phyloP scores from a whole-genome alignment of 2,329 filamentous ascomycete species.

The Ilyonectria robusta region DNA sequence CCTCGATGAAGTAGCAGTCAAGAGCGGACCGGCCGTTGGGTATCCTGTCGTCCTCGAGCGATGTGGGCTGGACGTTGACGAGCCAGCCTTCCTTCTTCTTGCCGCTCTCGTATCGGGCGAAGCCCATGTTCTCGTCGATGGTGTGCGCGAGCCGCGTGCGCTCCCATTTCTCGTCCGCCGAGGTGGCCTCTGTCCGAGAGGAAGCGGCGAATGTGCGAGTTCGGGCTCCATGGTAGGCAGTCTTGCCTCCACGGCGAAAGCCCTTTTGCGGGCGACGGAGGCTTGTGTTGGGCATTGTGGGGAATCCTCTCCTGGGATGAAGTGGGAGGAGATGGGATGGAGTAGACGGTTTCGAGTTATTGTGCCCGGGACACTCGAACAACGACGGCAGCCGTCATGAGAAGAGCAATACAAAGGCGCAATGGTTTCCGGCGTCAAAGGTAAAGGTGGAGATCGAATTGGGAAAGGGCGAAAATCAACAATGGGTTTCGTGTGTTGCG shows the following conservation, averaged over 20 bases:
- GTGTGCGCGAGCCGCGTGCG: constrained; percentile 84
- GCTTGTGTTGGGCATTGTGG: constrained; percentile 72
- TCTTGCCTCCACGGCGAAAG: constrained; percentile 78
- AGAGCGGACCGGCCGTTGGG: constrained; percentile 89
- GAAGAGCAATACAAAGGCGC: constrained; percentile 21
- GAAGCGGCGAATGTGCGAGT: constrained; percentile 86
- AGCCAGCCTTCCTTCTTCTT: constrained; percentile 90
- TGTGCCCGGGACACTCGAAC: constrained; percentile 34
- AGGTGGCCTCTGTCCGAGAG: constrained; percentile 86
- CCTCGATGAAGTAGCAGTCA: constrained; percentile 97
- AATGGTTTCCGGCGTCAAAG: constrained; percentile 8
- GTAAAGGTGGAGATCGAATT: constrained; percentile 25
- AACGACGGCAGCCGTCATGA: constrained; percentile 35
- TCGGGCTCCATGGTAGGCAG: constrained; percentile 77
- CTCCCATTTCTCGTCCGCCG: constrained; percentile 93
- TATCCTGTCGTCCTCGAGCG: constrained; percentile 86
- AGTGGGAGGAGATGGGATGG: constrained; percentile 7
- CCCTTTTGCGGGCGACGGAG: constrained; percentile 75
- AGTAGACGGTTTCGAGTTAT: constrained; percentile 38
- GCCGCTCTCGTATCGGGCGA: constrained; percentile 90
- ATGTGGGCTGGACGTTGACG: constrained; percentile 93
- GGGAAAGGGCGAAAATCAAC: constrained; percentile 40
- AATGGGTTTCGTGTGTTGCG: constrained; percentile 31
- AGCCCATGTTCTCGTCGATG: constrained; percentile 97
- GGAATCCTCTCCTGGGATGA: constrained; percentile 14